Evolutionary conservation across 495 filamentous ascomycete species (phyloP), one percentile per base, ranked within the genome.

Genomic region (Penicillium steckii): DNA sequence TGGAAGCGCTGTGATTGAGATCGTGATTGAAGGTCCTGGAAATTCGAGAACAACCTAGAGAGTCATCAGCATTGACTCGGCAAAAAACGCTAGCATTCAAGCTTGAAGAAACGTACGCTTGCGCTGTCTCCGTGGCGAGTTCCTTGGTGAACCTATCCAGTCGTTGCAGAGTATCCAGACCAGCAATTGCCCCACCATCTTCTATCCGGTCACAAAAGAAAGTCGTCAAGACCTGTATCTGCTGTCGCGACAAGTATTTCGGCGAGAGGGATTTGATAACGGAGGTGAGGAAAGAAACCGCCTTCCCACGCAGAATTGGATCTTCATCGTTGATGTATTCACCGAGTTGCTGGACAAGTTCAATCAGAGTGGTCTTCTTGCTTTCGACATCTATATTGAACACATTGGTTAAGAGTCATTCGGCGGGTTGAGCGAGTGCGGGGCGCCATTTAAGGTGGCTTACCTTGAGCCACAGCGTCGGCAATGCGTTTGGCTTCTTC

Each of bases 321-420:
- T 90, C 85, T 50, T 89, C 86, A 57, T 86, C 80, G 44, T 86
- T 88, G 52, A 90, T 76, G 46, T 87, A 88, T 67, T 86, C 83
- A 9, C 80, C 83, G 22, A 90, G 69, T 10, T 80, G 81, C 61
- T 88, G 81, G 13, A 90, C 82, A 27, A 88, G 67, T 32, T 85
- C 81, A 42, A 90, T 75, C 17, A 90, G 68, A 46, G 83, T 87
- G 21, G 78, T 73, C 45, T 86, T 74, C 54, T 81, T 83, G 48
- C 50, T 77, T 60, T 86, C 80, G 45, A 90, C 70, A 59, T 79
- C 84, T 88, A 42, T n/a, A 56, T 48, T 18, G 4, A 17, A 15
- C 10, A 6, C 27, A 17, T 41, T 40, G 29, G 15, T 30, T 66
- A 57, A 63, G 55, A 60, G 27, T 46, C 40, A 43, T 42, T 33